A percentile compares a stretch with the other conserved stretches of the same genome.
Evolutionary conservation across 441 rosid genomes (phyloP).

Genomic region (Gossypium aridum): DNA sequence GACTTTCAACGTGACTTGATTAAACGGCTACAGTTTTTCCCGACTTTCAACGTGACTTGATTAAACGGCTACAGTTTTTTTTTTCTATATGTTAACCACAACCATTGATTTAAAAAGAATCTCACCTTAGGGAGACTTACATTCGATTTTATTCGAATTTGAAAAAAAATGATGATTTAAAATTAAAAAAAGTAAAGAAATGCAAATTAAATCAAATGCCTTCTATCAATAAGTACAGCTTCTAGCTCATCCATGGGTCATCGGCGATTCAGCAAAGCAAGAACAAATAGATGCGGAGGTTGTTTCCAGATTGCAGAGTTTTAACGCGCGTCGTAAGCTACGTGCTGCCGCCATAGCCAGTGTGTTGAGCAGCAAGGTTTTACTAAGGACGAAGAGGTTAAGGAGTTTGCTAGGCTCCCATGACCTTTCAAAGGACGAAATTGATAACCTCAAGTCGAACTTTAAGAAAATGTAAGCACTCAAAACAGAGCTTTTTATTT

Average conservation of each 20-base stretch:
- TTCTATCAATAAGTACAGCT: slow-evolving; percentile 28
- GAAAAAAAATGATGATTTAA: too few relatives aligned
- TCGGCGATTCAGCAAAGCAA: slow-evolving; percentile 57
- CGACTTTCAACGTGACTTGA: too few relatives aligned
- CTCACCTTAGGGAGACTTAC: too few relatives aligned
- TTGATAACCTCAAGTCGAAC: slow-evolving; percentile 42
- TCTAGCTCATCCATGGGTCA: slow-evolving; percentile 62
- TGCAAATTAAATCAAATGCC: background rate
- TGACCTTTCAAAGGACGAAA: slow-evolving; percentile 52
- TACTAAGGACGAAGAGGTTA: slow-evolving; percentile 60
- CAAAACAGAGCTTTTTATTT: background rate
- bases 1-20: too few relatives aligned
- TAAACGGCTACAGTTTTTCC: too few relatives aligned
- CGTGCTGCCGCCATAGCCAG: slow-evolving; percentile 74
- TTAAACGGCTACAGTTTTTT: too few relatives aligned
- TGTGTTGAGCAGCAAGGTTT: slow-evolving; percentile 52
- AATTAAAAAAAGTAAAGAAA: too few relatives aligned
- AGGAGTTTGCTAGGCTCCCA: slow-evolving; percentile 46
- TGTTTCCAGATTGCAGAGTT: slow-evolving; percentile 48
- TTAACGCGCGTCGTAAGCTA: slow-evolving; percentile 55
- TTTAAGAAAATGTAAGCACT: slow-evolving; percentile 47
- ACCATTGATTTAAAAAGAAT: too few relatives aligned
- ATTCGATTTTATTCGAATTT: too few relatives aligned
- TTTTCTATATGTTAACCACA: too few relatives aligned
- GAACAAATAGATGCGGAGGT: slow-evolving; percentile 68